Evolutionary conservation across 306 rosid species (phyloP).

Genomic region (Carpinus fangiana): DNA sequence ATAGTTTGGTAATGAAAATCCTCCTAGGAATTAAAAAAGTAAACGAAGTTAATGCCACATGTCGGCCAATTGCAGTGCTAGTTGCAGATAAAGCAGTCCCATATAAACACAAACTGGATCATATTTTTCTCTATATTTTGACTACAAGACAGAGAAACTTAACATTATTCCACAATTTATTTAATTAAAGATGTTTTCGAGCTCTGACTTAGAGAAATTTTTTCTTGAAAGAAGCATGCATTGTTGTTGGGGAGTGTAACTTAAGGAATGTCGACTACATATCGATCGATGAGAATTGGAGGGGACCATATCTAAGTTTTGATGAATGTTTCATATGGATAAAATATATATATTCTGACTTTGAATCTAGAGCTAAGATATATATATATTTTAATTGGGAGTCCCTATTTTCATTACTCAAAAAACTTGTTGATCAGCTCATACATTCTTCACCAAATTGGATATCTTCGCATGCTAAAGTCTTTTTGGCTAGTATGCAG

Average conservation of each 20-base stretch:
- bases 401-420: no score
- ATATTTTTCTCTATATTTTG: constrained; percentile 23
- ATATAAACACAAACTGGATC: constrained; percentile 24
- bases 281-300: constrained; percentile 31
- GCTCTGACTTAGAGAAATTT: constrained; percentile 28
- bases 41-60: constrained; percentile 46
- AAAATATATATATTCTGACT: constrained; percentile 4
- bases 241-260: constrained; percentile 33
- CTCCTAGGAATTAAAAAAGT: constrained; percentile 4
- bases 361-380: constrained; percentile 30
- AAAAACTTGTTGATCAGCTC: no score
- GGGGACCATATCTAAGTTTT: constrained; percentile 61
- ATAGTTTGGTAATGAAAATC: background rate
- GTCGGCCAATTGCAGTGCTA: constrained; percentile 46
- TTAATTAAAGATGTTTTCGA: constrained; percentile 15
- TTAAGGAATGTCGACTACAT: constrained; percentile 40
- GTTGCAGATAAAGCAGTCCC: constrained; percentile 31
- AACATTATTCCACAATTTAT: constrained; percentile 21
- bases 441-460: no score
- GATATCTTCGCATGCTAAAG: no score
- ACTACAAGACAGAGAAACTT: constrained; percentile 29
- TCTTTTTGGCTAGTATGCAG: no score
- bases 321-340: constrained; percentile 33
- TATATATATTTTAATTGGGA: no score
- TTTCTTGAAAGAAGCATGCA: constrained; percentile 34